Conservation (phyloP, 768 basidiomycete species). For the Candolleomyces eurysporus region DNA sequence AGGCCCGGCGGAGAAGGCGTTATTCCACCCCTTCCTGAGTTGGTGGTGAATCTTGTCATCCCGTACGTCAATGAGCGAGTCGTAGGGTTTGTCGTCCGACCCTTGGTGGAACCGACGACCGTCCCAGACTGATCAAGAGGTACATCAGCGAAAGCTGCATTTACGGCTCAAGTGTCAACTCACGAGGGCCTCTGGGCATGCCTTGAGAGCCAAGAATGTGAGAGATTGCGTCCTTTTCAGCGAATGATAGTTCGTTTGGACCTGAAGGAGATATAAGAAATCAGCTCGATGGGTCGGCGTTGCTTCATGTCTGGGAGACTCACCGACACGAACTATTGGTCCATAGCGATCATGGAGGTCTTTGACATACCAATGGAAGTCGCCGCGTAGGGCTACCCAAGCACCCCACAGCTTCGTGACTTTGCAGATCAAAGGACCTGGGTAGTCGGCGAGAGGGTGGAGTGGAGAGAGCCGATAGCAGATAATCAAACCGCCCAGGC, state of each 20-base stretch:
- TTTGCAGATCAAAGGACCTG: slow-evolving; percentile 31
- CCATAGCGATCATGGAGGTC: slow-evolving; percentile 31
- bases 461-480: slow-evolving; percentile 36
- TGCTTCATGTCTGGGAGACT: slow-evolving; percentile 12
- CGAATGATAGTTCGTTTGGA: slow-evolving; percentile 46
- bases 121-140: slow-evolving; percentile 36
- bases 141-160: background rate
- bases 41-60: too few species aligned
- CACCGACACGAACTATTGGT: slow-evolving; percentile 33
- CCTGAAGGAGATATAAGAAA: slow-evolving; percentile 22
- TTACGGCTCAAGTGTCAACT: slow-evolving; percentile 12
- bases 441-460: slow-evolving; percentile 35
- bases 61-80: too few species aligned
- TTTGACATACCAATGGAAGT: slow-evolving; percentile 23
- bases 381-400: slow-evolving; percentile 21
- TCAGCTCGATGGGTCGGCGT: background rate
- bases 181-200: slow-evolving; percentile 54
- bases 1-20: slow-evolving; percentile 35
- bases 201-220: slow-evolving; percentile 45
- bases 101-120: slow-evolving; percentile 32
- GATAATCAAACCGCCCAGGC: slow-evolving; percentile 4
- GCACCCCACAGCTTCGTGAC: slow-evolving; percentile 23
- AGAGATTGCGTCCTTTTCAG: slow-evolving; percentile 37
- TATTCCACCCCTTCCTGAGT: slow-evolving; percentile 38
- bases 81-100: background rate